Evolutionary conservation across 495 filamentous ascomycete genomes (phyloP).

Genomic region (Eremomyces bilateralis): DNA sequence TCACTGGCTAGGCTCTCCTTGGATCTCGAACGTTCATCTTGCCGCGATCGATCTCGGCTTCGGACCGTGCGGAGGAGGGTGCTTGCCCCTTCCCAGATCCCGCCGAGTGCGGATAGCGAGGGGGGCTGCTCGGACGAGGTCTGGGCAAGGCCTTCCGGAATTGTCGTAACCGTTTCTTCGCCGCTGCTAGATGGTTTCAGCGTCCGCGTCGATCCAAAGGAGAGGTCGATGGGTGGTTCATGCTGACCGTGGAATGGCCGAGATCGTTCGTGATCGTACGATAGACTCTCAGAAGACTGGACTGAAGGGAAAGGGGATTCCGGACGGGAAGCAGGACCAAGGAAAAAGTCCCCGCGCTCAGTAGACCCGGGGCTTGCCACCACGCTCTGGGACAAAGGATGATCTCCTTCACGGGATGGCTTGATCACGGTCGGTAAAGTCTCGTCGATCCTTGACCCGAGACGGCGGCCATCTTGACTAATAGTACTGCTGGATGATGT

Average conservation of each 20-base stretch:
- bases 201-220: slow-evolving; percentile 19
- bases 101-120: too few relatives aligned
- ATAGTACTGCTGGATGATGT: slow-evolving; percentile 31
- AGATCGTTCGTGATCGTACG: too few relatives aligned
- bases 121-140: too few relatives aligned
- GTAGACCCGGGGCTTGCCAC: slow-evolving; percentile 47
- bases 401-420: slow-evolving; percentile 33
- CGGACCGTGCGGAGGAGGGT: slow-evolving; percentile 25
- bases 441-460: slow-evolving; percentile 54
- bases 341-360: slow-evolving; percentile 22
- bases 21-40: too few relatives aligned
- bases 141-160: too few relatives aligned
- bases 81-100: slow-evolving; percentile 34
- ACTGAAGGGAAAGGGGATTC: too few relatives aligned
- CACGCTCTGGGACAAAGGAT: slow-evolving; percentile 67
- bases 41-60: slow-evolving; percentile 20
- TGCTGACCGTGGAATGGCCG: too few relatives aligned
- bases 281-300: too few relatives aligned
- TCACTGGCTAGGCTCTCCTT: too few relatives aligned
- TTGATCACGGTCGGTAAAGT: slow-evolving; percentile 32
- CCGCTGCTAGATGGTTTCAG: slow-evolving; percentile 28
- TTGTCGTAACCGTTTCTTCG: slow-evolving; percentile 31
- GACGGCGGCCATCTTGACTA: slow-evolving; percentile 34
- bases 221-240: slow-evolving; percentile 14
- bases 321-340: slow-evolving; percentile 16